Evolutionary conservation across 768 basidiomycete species (phyloP).

Genomic region (Serendipita indica): DNA sequence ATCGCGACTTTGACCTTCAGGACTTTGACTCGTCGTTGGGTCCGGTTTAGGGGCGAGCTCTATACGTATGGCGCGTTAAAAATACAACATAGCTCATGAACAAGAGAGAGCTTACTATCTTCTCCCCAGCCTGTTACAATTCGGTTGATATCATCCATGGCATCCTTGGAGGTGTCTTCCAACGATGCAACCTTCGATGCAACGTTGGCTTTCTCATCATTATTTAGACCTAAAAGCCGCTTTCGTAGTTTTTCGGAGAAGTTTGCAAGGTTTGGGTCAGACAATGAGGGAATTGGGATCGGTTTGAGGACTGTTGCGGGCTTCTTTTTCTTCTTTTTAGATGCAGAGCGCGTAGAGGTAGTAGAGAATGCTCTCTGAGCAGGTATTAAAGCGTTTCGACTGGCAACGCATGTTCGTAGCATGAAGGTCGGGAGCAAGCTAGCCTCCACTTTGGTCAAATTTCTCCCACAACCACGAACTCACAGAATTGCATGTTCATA

Average conservation of each 20-base stretch:
- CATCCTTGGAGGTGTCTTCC: background rate
- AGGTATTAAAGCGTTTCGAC: too few species aligned
- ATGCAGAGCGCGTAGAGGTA: too few species aligned
- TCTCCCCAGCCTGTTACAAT: constrained; percentile 7
- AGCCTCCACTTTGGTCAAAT: too few species aligned
- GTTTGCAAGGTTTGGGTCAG: background rate
- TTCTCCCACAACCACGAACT: too few species aligned
- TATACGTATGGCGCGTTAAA: background rate
- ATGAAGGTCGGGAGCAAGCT: too few species aligned
- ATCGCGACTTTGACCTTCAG: background rate
- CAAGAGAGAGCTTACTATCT: background rate
- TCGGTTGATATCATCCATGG: background rate
- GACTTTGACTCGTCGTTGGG: background rate
- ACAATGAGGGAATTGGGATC: background rate
- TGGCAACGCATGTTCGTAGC: too few species aligned
- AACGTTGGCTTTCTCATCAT: background rate
- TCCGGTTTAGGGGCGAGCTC: background rate
- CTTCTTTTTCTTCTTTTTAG: too few species aligned
- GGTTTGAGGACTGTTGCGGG: too few species aligned
- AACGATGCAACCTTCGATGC: too few species aligned
- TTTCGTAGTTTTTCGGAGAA: background rate
- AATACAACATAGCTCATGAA: background rate
- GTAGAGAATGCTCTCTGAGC: too few species aligned
- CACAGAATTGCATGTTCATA: too few species aligned
- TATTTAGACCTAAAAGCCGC: background rate